phyloP scores from a whole-genome alignment of 177 flowering plant species.

The Vitis hybrid region DNA sequence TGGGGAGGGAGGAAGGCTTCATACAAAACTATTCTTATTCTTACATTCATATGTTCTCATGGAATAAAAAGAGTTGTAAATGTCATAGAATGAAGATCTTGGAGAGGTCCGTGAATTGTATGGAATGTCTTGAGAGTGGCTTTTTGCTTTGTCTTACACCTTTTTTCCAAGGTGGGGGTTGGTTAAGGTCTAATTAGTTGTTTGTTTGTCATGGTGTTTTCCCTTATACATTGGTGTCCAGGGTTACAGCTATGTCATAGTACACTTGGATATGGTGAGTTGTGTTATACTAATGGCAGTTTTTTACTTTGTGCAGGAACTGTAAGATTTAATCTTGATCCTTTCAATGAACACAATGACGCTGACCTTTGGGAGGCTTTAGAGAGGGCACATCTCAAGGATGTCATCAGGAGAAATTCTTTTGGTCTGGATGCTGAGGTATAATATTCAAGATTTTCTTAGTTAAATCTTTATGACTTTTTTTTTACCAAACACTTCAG shows the following conservation, averaged over 20 bases:
- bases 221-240: too few species aligned
- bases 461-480: neutral
- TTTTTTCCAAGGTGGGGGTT: neutral
- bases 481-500: too few species aligned
- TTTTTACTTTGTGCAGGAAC: constrained; percentile 34
- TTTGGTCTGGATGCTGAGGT: constrained; percentile 93
- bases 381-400: constrained; percentile 92
- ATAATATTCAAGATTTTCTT: constrained; percentile 8
- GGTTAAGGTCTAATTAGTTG: too few species aligned
- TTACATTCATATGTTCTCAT: too few species aligned
- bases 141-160: too few species aligned
- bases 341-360: constrained; percentile 86
- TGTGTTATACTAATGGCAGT: neutral
- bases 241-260: neutral
- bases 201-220: too few species aligned
- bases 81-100: neutral
- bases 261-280: neutral
- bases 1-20: too few species aligned
- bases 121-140: too few species aligned
- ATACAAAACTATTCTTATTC: too few species aligned
- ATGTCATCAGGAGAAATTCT: constrained; percentile 69
- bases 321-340: constrained; percentile 91
- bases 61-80: neutral
- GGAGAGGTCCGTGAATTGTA: too few species aligned
- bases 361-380: constrained; percentile 96